phyloP scores from a whole-genome alignment of 192 early-diverging fungal genomes.

The Dissophora globulifera region DNA sequence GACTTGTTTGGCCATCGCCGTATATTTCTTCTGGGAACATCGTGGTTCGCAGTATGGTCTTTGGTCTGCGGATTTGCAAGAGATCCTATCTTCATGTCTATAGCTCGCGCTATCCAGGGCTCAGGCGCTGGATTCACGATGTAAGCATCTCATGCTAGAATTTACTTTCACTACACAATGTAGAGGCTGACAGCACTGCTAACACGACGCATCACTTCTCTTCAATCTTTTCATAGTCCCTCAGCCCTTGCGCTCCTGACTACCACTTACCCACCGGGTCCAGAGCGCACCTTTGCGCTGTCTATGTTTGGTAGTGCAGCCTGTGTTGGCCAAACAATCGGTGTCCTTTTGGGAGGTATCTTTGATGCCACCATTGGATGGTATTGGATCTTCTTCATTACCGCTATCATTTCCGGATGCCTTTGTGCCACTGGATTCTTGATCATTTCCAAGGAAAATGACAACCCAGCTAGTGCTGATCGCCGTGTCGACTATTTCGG shows the following conservation, averaged over 20 bases:
- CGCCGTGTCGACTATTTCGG: slow-evolving; percentile 34
- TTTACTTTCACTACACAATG: no score
- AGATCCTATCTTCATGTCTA: slow-evolving; percentile 51
- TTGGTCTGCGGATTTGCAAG: slow-evolving; percentile 49
- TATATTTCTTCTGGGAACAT: slow-evolving; percentile 38
- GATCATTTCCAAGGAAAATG: slow-evolving; percentile 30
- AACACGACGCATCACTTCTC: neutral
- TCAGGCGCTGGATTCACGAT: slow-evolving; percentile 52
- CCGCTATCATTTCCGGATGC: slow-evolving; percentile 34
- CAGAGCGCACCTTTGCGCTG: slow-evolving; percentile 40
- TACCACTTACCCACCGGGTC: slow-evolving; percentile 38
- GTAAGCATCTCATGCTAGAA: no score
- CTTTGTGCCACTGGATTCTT: slow-evolving; percentile 39
- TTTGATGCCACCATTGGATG: slow-evolving; percentile 53
- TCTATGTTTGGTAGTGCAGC: slow-evolving; percentile 44
- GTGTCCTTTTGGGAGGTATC: slow-evolving; percentile 49
- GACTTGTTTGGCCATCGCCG: slow-evolving; percentile 54
- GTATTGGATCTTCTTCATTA: slow-evolving; percentile 56
- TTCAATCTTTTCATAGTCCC: slow-evolving; percentile 10
- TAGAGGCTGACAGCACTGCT: no score
- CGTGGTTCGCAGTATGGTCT: slow-evolving; percentile 44
- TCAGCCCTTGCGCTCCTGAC: slow-evolving; percentile 43
- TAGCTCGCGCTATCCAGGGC: slow-evolving; percentile 46
- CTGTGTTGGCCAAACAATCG: slow-evolving; percentile 39
- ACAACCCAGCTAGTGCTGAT: slow-evolving; percentile 13